Evolutionary conservation across 352 stramenopile species (phyloP).

Genomic region (Phytopythium boreale): DNA sequence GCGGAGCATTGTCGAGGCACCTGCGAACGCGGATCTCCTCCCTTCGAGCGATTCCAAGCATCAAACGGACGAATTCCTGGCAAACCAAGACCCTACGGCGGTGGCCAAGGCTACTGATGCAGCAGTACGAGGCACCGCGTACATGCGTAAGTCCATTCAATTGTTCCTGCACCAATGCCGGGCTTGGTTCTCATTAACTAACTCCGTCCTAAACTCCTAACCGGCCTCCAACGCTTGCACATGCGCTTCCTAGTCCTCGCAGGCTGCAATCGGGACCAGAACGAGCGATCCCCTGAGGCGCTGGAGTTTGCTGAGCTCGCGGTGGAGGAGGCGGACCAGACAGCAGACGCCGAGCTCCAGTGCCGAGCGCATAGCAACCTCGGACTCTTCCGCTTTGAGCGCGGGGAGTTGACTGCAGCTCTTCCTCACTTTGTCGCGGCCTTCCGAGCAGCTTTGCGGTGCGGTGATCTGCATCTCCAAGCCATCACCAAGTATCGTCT

Average conservation of each 20-base stretch:
- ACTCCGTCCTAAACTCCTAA: neutral
- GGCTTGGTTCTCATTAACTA: neutral
- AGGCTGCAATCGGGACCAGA: slow-evolving; percentile 16
- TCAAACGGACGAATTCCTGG: neutral
- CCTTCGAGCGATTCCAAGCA: neutral
- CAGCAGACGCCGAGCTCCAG: slow-evolving; percentile 17
- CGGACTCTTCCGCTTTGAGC: slow-evolving; percentile 29
- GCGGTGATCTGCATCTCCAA: slow-evolving; percentile 30
- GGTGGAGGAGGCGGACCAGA: slow-evolving; percentile 17
- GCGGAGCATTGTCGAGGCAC: slow-evolving; percentile 15
- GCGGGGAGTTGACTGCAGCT: slow-evolving; percentile 19
- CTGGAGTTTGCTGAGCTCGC: slow-evolving; percentile 19
- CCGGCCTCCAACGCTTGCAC: too few relatives aligned
- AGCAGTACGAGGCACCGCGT: slow-evolving; percentile 21
- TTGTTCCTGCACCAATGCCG: neutral
- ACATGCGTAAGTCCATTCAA: slow-evolving; percentile 17
- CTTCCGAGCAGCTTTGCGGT: slow-evolving; percentile 24
- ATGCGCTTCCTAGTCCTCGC: slow-evolving; percentile 21
- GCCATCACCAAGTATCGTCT: slow-evolving; percentile 43
- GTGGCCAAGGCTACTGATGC: slow-evolving; percentile 15
- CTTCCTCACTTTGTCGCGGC: slow-evolving; percentile 33
- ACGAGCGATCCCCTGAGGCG: slow-evolving; percentile 10
- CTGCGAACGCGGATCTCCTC: neutral
- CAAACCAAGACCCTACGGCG: neutral
- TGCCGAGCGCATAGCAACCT: slow-evolving; percentile 41